These are phyloP conservation scores for Hypoxylon fragiforme DNA, from an alignment of 495 filamentous ascomycete genomes.

Conservation along the genomic window DNA sequence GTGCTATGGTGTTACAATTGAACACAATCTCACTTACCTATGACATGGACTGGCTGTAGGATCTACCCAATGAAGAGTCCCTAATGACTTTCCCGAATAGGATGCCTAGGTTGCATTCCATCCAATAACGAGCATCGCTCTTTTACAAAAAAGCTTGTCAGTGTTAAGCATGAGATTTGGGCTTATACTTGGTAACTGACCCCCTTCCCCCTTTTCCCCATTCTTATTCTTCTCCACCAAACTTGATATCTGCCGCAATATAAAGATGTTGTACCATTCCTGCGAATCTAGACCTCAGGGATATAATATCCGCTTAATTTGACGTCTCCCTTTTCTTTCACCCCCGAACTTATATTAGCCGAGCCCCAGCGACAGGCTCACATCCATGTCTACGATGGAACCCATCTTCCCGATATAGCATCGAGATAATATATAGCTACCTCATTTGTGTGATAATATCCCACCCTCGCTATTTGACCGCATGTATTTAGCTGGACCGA, in stretches of 20 bases:
- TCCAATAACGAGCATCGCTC: neutral
- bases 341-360: slow-evolving; percentile 26
- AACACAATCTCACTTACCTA: too few relatives aligned
- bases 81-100: slow-evolving; percentile 9
- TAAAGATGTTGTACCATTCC: slow-evolving; percentile 5
- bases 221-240: slow-evolving; percentile 5
- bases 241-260: slow-evolving; percentile 9
- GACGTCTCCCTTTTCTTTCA: slow-evolving; percentile 24
- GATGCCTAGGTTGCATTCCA: neutral
- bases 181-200: neutral
- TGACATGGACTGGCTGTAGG: too few relatives aligned
- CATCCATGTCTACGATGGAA: slow-evolving; percentile 6
- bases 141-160: neutral
- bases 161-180: too few relatives aligned
- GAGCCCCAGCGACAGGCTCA: slow-evolving; percentile 6
- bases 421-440: slow-evolving; percentile 20
- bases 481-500: slow-evolving; percentile 5
- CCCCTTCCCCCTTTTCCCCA: neutral
- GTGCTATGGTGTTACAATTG: too few relatives aligned
- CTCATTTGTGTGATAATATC: slow-evolving; percentile 6
- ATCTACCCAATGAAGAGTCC: slow-evolving; percentile 2
- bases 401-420: slow-evolving; percentile 27
- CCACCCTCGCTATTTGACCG: slow-evolving; percentile 10
- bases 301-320: slow-evolving; percentile 36
- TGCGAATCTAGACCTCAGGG: slow-evolving; percentile 25